Evolutionary conservation across 2,329 filamentous ascomycete genomes (phyloP), one percentile per base, ranked within the genome.

Genomic region (Ambrosiella beaveri): DNA sequence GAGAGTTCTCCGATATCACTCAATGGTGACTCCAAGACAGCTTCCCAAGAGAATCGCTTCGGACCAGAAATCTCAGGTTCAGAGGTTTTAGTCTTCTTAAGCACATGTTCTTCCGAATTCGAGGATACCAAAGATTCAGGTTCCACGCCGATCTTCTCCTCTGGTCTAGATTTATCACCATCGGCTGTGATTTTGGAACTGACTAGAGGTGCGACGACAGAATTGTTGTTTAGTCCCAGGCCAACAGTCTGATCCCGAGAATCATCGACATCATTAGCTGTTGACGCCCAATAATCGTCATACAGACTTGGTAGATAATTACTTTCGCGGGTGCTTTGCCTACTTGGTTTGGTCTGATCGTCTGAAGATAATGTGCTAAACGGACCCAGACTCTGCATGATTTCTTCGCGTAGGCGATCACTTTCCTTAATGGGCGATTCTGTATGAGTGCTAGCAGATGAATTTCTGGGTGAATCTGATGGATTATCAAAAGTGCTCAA

Each of bases 321-420:
- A 66, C 82, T 86, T 56, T 83, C 80, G 45, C 79, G 64, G 1
- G 62, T 56, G 51, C 58, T 62, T 54, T 59, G 45, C 9, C 56
- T 50, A 12, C 53, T 36, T 7, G 50, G 39, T n/a, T 9, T 51
- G 11, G n/a, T 15, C 9, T 55, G 37, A 19, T 52, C 36, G 19
- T 27, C 37, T n/a, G 50, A 12, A 7, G 11, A n/a, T 9, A 50
- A 5, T n/a, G 15, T 45, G 27, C 41, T 58, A 15, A 55, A 58
- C 0, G 82, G 76, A 57, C 75, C 82, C 1, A 90, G 71, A 47
- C 81, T 85, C 59, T 79, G 80, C 57, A 88, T 80, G 57, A 90
- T 90, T 64, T 90, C 86, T 60, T 87, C 83, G 36, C 81, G 76
- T 52, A 90, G 67, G 58, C 78, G 74, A 63, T 90, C 86, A 64